Percentiles rank a stretch among this genome's conserved stretches.
Conservation (phyloP, 208 protist genomes). For the Naegleria lovaniensis region DNA sequence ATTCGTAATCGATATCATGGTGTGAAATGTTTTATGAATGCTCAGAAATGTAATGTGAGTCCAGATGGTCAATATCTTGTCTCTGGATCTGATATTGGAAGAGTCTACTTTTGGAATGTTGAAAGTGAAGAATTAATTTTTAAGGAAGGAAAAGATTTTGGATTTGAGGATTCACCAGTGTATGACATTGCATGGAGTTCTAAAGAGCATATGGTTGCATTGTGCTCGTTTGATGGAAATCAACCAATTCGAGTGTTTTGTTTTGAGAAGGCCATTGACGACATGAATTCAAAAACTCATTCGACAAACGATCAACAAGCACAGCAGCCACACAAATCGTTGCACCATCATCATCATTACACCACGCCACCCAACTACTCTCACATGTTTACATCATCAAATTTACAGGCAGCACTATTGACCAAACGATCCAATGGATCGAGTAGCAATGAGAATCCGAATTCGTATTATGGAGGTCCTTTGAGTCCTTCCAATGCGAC, state of each 20-base stretch:
- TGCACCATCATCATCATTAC: not conserved
- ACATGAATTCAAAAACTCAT: not conserved
- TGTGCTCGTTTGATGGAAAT: slow-evolving; percentile 15
- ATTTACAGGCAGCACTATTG: no score
- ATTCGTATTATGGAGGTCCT: no score
- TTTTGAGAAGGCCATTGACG: not conserved
- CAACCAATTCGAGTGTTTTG: slow-evolving; percentile 15
- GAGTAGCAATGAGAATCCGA: no score
- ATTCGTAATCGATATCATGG: slow-evolving; percentile 6
- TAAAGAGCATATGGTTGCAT: not conserved
- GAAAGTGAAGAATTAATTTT: not conserved
- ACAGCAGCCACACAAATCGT: no score
- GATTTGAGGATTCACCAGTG: not conserved
- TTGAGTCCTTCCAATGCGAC: no score
- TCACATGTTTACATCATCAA: no score
- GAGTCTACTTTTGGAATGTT: slow-evolving; percentile 17
- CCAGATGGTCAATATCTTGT: slow-evolving; percentile 21
- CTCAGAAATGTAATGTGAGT: slow-evolving; percentile 9
- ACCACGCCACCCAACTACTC: no score
- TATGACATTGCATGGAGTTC: slow-evolving; percentile 21
- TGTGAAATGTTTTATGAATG: slow-evolving; percentile 7
- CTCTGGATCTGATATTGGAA: slow-evolving; percentile 24
- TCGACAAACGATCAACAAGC: no score
- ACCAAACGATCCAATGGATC: no score
- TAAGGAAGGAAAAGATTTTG: slow-evolving; percentile 21